phyloP scores from a whole-genome alignment of 2,329 filamentous ascomycete species.

The Immersiporthe knoxdaviesiana region DNA sequence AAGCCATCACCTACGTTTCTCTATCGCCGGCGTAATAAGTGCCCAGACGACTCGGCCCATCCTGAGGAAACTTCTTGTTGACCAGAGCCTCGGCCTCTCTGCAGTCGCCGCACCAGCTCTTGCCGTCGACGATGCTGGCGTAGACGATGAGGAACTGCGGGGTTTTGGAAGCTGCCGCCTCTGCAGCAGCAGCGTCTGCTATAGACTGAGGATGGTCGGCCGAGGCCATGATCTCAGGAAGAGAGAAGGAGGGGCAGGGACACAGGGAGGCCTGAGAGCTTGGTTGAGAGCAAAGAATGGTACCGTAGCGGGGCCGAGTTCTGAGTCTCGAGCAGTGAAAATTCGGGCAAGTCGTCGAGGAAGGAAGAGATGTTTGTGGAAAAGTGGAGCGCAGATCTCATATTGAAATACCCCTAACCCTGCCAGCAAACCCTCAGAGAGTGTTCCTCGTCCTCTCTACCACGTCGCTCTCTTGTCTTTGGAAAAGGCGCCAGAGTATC shows the following conservation, averaged over 20 bases:
- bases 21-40: constrained; percentile 34
- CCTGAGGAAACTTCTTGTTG: constrained; percentile 32
- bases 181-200: constrained; percentile 19
- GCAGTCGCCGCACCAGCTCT: constrained; percentile 37
- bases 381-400: too few relatives aligned
- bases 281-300: background rate
- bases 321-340: too few relatives aligned
- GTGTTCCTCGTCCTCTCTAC: too few relatives aligned
- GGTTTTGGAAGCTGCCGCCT: constrained; percentile 24
- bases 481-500: too few relatives aligned
- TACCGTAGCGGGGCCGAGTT: background rate
- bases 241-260: too few relatives aligned
- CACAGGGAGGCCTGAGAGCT: background rate
- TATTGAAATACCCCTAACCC: too few relatives aligned
- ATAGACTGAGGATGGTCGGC: constrained; percentile 14
- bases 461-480: too few relatives aligned
- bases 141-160: constrained; percentile 35
- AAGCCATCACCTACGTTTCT: constrained; percentile 32
- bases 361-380: too few relatives aligned
- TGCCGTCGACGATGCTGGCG: constrained; percentile 32
- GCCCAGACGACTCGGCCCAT: constrained; percentile 21
- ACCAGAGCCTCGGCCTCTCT: constrained; percentile 34
- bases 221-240: constrained; percentile 10
- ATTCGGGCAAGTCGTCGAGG: too few relatives aligned
- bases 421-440: too few relatives aligned